Evolutionary conservation across 1,139 yeast genomes (phyloP).

Genomic region (Yamadazyma diospyri): DNA sequence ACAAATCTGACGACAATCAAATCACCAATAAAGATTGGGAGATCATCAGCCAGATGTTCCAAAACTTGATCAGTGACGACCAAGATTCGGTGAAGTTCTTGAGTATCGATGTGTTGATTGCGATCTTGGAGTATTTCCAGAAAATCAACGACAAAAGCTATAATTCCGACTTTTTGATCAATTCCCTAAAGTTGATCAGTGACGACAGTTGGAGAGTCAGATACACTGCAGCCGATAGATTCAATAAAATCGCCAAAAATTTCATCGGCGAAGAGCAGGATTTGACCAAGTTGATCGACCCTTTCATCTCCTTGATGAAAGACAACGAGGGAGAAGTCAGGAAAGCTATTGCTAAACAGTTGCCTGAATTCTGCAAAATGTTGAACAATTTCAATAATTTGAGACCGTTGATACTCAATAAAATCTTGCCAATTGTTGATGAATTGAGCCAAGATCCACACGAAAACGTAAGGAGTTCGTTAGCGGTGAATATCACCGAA

Average conservation of each 20-base stretch:
- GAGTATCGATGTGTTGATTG: constrained; percentile 80
- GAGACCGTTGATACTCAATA: constrained; percentile 55
- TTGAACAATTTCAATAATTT: constrained; percentile 42
- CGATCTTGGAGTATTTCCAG: constrained; percentile 64
- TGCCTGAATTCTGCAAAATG: constrained; percentile 72
- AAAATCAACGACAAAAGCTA: constrained; percentile 54
- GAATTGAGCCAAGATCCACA: constrained; percentile 86
- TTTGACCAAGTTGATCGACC: constrained; percentile 56
- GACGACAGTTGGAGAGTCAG: constrained; percentile 99
- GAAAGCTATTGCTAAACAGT: constrained; percentile 88
- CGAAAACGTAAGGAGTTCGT: constrained; percentile 88
- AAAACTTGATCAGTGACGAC: constrained; percentile 73
- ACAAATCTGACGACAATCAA: constrained; percentile 21
- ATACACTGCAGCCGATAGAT: constrained; percentile 94
- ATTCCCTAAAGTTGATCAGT: constrained; percentile 60
- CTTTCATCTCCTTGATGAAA: constrained; percentile 73
- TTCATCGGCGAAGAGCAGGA: constrained; percentile 55
- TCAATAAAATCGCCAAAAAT: constrained; percentile 67
- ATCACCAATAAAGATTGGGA: constrained; percentile 61
- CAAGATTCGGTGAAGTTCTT: constrained; percentile 95
- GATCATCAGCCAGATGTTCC: constrained; percentile 76
- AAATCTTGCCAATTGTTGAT: constrained; percentile 80
- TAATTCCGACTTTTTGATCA: constrained; percentile 56
- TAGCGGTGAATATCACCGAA: constrained; percentile 85
- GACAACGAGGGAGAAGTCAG: constrained; percentile 97